A percentile compares a stretch with the other conserved stretches of the same genome.
Evolutionary conservation across 1,139 yeast species (phyloP).

Genomic region (Magnusiomyces magnusii): DNA sequence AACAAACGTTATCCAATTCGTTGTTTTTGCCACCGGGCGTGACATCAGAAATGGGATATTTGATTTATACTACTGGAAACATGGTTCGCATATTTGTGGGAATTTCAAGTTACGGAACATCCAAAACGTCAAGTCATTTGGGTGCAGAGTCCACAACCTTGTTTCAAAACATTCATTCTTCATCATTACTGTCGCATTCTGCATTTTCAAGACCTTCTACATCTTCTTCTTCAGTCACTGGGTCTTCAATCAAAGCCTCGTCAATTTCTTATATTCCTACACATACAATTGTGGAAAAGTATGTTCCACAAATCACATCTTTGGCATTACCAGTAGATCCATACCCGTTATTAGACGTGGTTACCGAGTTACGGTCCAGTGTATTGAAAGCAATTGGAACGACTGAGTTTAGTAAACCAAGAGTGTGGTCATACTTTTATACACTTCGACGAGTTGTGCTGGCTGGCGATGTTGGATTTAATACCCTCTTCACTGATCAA

Average conservation of each 20-base stretch:
- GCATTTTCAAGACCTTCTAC: background rate
- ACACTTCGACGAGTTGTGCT: constrained; percentile 1
- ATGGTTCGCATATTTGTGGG: constrained; percentile 4
- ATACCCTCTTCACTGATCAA: background rate
- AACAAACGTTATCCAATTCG: constrained; percentile 12
- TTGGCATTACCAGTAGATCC: background rate
- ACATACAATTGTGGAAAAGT: background rate
- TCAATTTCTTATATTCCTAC: background rate
- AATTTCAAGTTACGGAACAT: background rate
- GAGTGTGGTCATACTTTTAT: background rate
- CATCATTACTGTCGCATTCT: background rate
- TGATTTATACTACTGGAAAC: constrained; percentile 14
- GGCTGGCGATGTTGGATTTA: constrained; percentile 4
- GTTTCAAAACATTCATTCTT: background rate
- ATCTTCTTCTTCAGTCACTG: background rate
- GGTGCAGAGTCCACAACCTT: background rate
- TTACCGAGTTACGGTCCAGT: background rate
- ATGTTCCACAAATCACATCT: background rate
- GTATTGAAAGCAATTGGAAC: background rate
- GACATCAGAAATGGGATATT: constrained; percentile 7
- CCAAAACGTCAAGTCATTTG: background rate
- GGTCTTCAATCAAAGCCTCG: background rate
- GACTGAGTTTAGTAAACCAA: constrained; percentile 1
- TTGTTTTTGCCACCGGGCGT: constrained; percentile 14
- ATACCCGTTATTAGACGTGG: background rate